phyloP scores from a whole-genome alignment of 768 basidiomycete species.

The Neoboletus subvelutipes region DNA sequence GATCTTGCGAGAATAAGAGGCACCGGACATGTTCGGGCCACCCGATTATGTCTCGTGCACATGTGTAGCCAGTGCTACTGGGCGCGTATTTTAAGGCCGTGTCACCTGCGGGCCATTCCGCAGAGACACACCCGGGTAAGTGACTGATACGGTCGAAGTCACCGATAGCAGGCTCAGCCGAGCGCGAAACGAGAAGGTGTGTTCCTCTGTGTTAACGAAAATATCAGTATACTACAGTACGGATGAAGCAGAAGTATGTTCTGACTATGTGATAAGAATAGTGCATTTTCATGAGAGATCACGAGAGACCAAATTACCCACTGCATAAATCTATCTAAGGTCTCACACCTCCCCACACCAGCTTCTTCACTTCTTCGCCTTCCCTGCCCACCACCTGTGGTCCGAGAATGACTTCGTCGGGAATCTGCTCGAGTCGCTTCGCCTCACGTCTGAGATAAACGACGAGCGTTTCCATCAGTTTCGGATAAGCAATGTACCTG shows the following conservation, averaged over 20 bases:
- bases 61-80: too few species aligned
- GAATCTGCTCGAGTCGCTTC: constrained; percentile 57
- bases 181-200: neutral
- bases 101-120: neutral
- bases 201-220: neutral
- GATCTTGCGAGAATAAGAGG: neutral
- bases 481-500: constrained; percentile 71
- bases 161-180: neutral
- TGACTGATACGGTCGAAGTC: neutral
- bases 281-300: neutral
- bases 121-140: neutral
- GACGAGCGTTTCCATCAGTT: constrained; percentile 70
- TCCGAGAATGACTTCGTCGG: constrained; percentile 41
- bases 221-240: constrained; percentile 1
- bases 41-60: neutral
- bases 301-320: neutral
- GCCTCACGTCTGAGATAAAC: constrained; percentile 73
- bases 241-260: constrained; percentile 1
- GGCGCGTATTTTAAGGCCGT: neutral
- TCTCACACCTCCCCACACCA: constrained; percentile 31
- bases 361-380: constrained; percentile 29
- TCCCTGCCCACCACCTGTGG: constrained; percentile 33
- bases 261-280: constrained; percentile 1
- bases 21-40: constrained; percentile 3
- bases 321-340: constrained; percentile 9